Conservation (phyloP, 441 rosid species). For the Corymbia calophylla region DNA sequence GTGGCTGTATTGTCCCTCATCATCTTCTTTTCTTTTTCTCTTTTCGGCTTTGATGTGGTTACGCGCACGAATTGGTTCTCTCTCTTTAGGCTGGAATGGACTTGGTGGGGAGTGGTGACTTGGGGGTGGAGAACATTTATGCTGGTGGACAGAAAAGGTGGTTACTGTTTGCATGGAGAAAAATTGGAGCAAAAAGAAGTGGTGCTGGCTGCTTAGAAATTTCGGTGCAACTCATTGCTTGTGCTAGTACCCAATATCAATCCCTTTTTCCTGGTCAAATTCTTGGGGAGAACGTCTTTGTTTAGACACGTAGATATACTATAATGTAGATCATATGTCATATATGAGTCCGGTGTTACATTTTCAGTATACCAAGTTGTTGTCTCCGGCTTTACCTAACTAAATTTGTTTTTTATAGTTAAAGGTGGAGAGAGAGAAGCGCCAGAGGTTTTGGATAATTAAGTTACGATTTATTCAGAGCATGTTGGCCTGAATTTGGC, state of each 20-base stretch:
- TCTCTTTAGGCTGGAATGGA: background rate
- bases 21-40: background rate
- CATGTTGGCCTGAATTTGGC: background rate
- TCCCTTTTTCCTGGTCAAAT: background rate
- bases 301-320: background rate
- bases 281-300: background rate
- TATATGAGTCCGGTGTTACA: background rate
- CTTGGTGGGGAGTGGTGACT: background rate
- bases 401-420: background rate
- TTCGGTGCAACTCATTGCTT: background rate
- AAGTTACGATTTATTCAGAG: background rate
- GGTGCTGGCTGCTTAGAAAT: background rate
- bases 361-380: background rate
- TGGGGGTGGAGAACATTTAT: background rate
- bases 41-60: background rate
- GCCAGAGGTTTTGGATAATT: background rate
- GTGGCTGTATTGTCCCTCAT: background rate
- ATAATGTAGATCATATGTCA: background rate
- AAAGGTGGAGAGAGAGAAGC: background rate
- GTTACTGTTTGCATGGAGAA: background rate
- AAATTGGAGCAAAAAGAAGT: background rate
- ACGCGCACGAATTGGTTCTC: background rate
- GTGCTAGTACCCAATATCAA: background rate
- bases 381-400: background rate
- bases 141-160: background rate